Conservation (phyloP, 805 yeast species). For the Candida railenensis region DNA sequence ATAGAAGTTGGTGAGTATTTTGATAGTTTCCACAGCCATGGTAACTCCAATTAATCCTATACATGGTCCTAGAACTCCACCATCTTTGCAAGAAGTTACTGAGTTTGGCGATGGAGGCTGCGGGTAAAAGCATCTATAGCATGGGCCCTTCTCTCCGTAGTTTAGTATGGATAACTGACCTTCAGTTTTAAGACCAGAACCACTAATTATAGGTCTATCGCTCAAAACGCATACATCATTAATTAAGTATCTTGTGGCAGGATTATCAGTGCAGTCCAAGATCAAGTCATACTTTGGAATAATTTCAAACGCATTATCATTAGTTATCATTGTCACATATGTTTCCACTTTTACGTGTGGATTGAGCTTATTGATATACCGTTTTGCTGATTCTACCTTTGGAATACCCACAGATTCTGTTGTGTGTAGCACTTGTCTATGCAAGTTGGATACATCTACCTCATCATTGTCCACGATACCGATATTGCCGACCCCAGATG, state of each 20-base stretch:
- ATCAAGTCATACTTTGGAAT: constrained; percentile 69
- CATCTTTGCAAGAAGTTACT: constrained; percentile 85
- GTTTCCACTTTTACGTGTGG: constrained; percentile 61
- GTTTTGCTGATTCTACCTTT: constrained; percentile 79
- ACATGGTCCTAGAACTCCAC: constrained; percentile 95
- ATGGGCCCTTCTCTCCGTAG: constrained; percentile 69
- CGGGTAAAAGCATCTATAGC: constrained; percentile 93
- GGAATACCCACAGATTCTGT: constrained; percentile 61
- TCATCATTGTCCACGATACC: constrained; percentile 87
- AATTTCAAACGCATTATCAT: constrained; percentile 61
- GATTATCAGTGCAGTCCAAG: constrained; percentile 94
- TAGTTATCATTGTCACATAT: constrained; percentile 50
- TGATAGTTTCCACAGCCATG: constrained; percentile 87
- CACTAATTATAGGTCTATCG: constrained; percentile 78
- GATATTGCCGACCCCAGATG: constrained; percentile 81
- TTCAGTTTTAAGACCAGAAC: constrained; percentile 87
- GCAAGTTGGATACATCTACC: constrained; percentile 84
- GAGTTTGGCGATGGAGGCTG: constrained; percentile 82
- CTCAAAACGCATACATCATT: constrained; percentile 77
- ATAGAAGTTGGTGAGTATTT: constrained; percentile 62
- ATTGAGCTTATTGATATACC: constrained; percentile 53
- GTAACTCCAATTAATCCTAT: constrained; percentile 86
- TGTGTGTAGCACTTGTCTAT: constrained; percentile 83
- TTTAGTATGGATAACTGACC: constrained; percentile 85
- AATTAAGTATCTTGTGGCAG: constrained; percentile 79